Conservation (phyloP, 2,329 filamentous ascomycete genomes). For the Cryphonectria naterciae region DNA sequence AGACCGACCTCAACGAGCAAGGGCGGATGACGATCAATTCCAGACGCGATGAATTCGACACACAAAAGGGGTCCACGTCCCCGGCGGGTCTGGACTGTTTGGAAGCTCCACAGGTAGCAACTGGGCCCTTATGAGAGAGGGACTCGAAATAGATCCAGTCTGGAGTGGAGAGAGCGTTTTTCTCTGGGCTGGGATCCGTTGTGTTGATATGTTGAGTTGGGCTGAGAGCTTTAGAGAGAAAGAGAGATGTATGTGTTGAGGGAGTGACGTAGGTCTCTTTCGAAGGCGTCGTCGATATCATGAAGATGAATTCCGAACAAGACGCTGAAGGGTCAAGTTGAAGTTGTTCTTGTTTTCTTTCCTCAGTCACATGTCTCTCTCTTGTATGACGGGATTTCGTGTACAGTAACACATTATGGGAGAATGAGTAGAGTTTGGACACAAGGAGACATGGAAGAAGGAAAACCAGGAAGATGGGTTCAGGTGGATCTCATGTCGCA, state of each 20-base stretch:
- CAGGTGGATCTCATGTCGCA: neutral
- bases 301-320: neutral
- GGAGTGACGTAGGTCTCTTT: neutral
- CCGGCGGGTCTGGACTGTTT: neutral
- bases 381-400: neutral
- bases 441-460: neutral
- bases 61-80: conserved; percentile 1
- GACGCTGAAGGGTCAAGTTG: neutral
- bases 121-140: neutral
- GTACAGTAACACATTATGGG: neutral
- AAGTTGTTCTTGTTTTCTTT: neutral
- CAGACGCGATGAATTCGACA: conserved; percentile 7
- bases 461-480: neutral
- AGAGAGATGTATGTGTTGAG: neutral
- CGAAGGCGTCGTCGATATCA: neutral
- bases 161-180: neutral
- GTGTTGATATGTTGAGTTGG: neutral
- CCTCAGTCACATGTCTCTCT: neutral
- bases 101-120: neutral
- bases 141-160: conserved; percentile 4
- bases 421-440: neutral
- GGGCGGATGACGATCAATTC: conserved; percentile 3
- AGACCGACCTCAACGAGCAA: neutral
- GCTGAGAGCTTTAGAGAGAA: too few relatives aligned
- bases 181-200: conserved; percentile 2